phyloP scores from a whole-genome alignment of 2,329 filamentous ascomycete genomes.

The Sporothrix globosa region DNA sequence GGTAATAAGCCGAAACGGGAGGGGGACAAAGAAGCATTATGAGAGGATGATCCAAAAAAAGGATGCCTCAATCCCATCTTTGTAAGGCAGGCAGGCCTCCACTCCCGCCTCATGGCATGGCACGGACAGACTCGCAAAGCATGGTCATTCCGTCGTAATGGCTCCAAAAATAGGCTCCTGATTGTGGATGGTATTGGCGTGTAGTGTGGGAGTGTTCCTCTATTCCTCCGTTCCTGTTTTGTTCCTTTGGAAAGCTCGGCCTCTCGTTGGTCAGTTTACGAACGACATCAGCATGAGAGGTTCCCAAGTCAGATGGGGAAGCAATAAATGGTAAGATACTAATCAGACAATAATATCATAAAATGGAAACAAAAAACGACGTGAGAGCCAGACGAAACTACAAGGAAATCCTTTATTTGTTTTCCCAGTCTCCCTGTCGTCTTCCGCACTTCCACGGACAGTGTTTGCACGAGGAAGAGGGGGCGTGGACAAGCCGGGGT shows the following conservation, averaged over 20 bases:
- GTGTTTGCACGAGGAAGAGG: neutral
- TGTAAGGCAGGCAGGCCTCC: slow-evolving; percentile 1
- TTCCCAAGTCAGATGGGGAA: neutral
- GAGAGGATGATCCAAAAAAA: neutral
- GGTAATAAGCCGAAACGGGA: neutral
- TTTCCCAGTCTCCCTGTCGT: neutral
- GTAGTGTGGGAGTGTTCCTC: no score
- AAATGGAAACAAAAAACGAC: neutral
- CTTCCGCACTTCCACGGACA: neutral
- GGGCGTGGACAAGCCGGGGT: neutral
- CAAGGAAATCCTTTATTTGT: neutral
- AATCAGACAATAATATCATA: no score
- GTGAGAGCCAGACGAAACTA: slow-evolving; percentile 9
- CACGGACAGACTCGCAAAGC: neutral
- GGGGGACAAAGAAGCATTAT: neutral
- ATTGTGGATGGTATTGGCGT: neutral
- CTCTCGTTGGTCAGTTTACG: slow-evolving; percentile 18
- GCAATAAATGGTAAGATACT: no score
- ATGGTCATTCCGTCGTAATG: neutral
- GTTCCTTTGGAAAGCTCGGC: neutral
- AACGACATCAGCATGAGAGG: neutral
- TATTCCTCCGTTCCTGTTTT: neutral
- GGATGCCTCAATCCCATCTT: neutral
- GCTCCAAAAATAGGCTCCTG: slow-evolving; percentile 17
- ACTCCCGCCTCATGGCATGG: slow-evolving; percentile 11